Evolutionary conservation across 371 early-diverging fungal genomes (phyloP), one percentile per base, ranked within the genome.

Genomic region (Rhizopus stolonifer): DNA sequence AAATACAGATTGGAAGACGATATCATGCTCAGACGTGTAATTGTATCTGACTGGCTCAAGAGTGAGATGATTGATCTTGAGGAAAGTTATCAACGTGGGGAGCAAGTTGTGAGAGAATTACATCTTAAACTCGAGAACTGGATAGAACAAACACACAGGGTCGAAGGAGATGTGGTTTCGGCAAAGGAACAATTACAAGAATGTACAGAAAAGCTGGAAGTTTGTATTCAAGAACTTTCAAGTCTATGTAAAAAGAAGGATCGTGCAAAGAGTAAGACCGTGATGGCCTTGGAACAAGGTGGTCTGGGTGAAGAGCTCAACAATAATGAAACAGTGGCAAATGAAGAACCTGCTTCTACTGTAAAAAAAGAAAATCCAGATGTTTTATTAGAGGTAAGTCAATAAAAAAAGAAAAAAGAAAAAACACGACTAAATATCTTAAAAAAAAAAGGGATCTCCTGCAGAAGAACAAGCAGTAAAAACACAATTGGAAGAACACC

Each of bases 401-500:
- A n/a, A n/a, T n/a, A n/a, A n/a, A n/a, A n/a, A n/a, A n/a, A n/a
- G n/a, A n/a, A n/a, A n/a, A n/a, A n/a, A n/a, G n/a, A n/a, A n/a
- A n/a, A n/a, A n/a, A n/a, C n/a, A n/a, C n/a, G n/a, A n/a, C n/a
- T n/a, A n/a, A n/a, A n/a, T n/a, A n/a, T n/a, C n/a, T n/a, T n/a
- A n/a, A n/a, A n/a, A n/a, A n/a, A n/a, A n/a, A n/a, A n/a, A n/a
- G 31, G 22, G 48, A 26, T 14, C 38, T 14, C 10, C 50, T 23
- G 23, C 53, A n/a, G 56, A 55, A 15, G 66, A 65, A 2, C 69
- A 69, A 54, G 60, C 63, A 11, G 21, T 56, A 9, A 58, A 69
- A 46, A 43, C 52, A 13, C 68, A 69, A 47, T 45, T 67, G 8
- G 64, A 61, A 31, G 77, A 77, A 46, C 62, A 71, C n/a, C 62